Evolutionary conservation across 2,329 filamentous ascomycete species (phyloP), one percentile per base, ranked within the genome.

Genomic region (Diaporthe sp.): DNA sequence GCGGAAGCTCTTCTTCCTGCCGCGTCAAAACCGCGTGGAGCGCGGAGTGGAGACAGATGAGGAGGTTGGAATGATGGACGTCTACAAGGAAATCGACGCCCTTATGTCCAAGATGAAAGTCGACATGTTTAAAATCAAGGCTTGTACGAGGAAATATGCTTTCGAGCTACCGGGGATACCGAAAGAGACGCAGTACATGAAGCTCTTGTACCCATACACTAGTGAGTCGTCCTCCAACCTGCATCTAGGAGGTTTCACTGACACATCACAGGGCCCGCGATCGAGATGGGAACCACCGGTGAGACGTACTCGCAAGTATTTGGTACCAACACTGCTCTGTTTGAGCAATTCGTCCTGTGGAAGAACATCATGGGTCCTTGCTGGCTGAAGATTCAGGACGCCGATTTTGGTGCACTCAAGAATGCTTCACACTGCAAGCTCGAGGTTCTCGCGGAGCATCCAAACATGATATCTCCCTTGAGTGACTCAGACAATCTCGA

Each of bases 301-400:
- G 92, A 98, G 83, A 98, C 97, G 0, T 99, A 96, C 82, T 98
- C 96, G 1, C 94, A 95, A 78, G 93, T 98, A 34, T 99, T 99
- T 79, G 97, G 97, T 39, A 94, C 94, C 74, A 98, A 97, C 83
- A 99, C 97, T 0, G 92, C 95, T 1, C 88, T 99, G 0, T 99
- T 99, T 80, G 97, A 99, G 85, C 97, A 99, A 80, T 99, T 99
- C 82, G 97, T 99, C 28, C 89, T 99, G 7, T 98, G 96, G 94
- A 98, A 98, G 86, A 98, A 98, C 82, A 94, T 99, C 80, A 99
- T 98, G 96, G 97, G 97, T 1, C 97, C 97, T 42, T 98, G 97
- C 83, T 99, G 97, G 97, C 90, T 99, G 61, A 96, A 93, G 82
- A 97, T 99, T 73, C 90, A 95, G 78, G 93, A 94, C 79, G 94